These are phyloP conservation scores for Coemansia sp. DNA, from an alignment of 192 early-diverging fungal species.

Conservation along the genomic window DNA sequence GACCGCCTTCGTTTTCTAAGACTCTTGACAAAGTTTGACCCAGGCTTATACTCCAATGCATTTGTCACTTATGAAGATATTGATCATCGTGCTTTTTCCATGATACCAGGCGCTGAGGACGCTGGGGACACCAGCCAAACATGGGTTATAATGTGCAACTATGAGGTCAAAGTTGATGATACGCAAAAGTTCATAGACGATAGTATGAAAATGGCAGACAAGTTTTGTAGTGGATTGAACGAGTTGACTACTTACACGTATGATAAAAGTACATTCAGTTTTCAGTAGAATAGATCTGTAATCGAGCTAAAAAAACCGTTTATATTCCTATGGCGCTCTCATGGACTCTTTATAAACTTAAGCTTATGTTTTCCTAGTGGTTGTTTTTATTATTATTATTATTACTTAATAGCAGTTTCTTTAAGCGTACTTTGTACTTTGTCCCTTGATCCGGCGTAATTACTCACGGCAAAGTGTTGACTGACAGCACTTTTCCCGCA, in stretches of 20 bases:
- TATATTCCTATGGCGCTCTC: neutral
- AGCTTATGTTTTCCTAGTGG: neutral
- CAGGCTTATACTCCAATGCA: neutral
- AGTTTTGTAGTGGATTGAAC: constrained; percentile 1
- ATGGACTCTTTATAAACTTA: neutral
- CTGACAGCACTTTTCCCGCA: too few species aligned
- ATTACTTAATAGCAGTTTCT: too few species aligned
- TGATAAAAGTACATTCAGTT: neutral
- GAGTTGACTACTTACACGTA: neutral
- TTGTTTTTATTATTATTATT: too few species aligned
- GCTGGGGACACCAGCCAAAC: neutral
- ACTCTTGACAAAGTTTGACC: neutral
- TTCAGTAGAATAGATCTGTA: neutral
- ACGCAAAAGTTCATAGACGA: neutral
- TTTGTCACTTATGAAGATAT: neutral
- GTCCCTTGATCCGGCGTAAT: too few species aligned
- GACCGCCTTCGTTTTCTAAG: constrained; percentile 5
- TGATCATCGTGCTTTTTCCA: neutral
- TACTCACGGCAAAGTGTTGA: too few species aligned
- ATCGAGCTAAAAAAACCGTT: neutral
- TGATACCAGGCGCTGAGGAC: neutral
- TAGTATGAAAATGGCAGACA: neutral
- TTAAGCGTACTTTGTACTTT: neutral
- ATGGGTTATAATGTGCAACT: neutral
- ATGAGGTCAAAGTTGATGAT: neutral